A percentile compares a stretch with the other conserved stretches of the same genome.
Conservation (phyloP, 495 filamentous ascomycete species). For the Eremomyces bilateralis region DNA sequence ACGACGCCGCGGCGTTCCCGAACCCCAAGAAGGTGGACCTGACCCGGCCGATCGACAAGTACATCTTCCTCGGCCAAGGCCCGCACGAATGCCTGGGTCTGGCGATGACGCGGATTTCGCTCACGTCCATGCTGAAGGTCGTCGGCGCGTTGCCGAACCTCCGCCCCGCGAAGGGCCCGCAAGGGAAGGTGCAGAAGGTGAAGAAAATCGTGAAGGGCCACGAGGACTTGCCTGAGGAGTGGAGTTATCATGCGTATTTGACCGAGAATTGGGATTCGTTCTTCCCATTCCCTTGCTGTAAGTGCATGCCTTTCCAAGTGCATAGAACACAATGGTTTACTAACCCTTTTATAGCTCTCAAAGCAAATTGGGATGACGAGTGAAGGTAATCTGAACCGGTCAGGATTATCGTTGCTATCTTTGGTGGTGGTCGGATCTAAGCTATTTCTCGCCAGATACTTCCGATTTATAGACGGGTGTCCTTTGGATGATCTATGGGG, state of each 20-base stretch:
- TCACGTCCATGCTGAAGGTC: constrained; percentile 19
- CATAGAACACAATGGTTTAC: too few relatives aligned
- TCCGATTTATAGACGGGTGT: too few relatives aligned
- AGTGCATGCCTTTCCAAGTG: too few relatives aligned
- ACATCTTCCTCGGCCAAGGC: constrained; percentile 18
- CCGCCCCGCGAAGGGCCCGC: constrained; percentile 12
- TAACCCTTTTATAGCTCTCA: too few relatives aligned
- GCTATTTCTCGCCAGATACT: too few relatives aligned
- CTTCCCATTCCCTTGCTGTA: constrained; percentile 19
- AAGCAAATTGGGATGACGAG: too few relatives aligned
- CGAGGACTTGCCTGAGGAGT: constrained; percentile 3
- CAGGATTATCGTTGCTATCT: too few relatives aligned
- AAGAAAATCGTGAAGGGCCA: constrained; percentile 1
- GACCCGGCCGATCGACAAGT: constrained; percentile 10
- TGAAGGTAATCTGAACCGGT: too few relatives aligned
- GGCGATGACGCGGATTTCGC: constrained; percentile 15
- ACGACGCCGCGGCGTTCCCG: constrained; percentile 14
- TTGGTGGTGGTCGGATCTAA: too few relatives aligned
- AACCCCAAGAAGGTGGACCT: constrained; percentile 14
- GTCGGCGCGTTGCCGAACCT: constrained; percentile 12
- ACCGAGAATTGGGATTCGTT: constrained; percentile 17
- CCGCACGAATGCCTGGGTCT: constrained; percentile 15
- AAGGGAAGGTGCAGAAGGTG: constrained; percentile 18
- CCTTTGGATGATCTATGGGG: too few relatives aligned
- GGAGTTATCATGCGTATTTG: constrained; percentile 15